These are phyloP conservation scores for Juglanconis oblonga DNA, from an alignment of 2,329 filamentous ascomycete genomes.

Conservation along the genomic window DNA sequence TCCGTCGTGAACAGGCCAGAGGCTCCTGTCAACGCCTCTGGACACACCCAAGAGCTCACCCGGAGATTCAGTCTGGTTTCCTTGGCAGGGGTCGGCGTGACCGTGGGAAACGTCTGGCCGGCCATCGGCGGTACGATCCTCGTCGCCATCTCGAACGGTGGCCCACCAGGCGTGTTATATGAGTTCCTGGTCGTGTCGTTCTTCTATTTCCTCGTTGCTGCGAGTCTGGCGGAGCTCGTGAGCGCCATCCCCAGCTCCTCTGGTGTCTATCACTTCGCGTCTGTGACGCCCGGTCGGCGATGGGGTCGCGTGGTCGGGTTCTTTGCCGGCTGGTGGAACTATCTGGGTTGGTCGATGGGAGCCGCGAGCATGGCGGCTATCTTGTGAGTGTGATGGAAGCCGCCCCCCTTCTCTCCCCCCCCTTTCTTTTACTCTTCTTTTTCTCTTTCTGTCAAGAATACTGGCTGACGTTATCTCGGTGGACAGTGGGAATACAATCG, in stretches of 20 bases:
- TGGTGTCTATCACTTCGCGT: constrained; percentile 62
- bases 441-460: not conserved
- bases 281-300: constrained; percentile 49
- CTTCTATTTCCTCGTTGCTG: constrained; percentile 58
- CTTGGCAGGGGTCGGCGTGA: constrained; percentile 38
- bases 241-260: constrained; percentile 60
- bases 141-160: constrained; percentile 58
- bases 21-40: constrained; percentile 35
- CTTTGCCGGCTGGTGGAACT: constrained; percentile 46
- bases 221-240: constrained; percentile 58
- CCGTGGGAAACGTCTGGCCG: constrained; percentile 42
- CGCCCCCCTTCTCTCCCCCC: too few species aligned
- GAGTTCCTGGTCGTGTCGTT: constrained; percentile 50
- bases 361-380: constrained; percentile 39
- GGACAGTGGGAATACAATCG: constrained; percentile 32
- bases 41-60: constrained; percentile 37
- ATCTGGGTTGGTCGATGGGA: constrained; percentile 39
- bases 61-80: constrained; percentile 39
- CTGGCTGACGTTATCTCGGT: not conserved
- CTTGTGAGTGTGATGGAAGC: constrained; percentile 19
- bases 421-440: not conserved
- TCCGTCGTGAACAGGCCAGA: not conserved
- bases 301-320: constrained; percentile 50
- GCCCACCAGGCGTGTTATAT: constrained; percentile 59
- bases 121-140: constrained; percentile 43